A percentile compares a stretch with the other conserved stretches of the same genome.
These are phyloP conservation scores for Clavariopsis aquatica DNA, from an alignment of 495 filamentous ascomycete genomes.

Conservation along the genomic window DNA sequence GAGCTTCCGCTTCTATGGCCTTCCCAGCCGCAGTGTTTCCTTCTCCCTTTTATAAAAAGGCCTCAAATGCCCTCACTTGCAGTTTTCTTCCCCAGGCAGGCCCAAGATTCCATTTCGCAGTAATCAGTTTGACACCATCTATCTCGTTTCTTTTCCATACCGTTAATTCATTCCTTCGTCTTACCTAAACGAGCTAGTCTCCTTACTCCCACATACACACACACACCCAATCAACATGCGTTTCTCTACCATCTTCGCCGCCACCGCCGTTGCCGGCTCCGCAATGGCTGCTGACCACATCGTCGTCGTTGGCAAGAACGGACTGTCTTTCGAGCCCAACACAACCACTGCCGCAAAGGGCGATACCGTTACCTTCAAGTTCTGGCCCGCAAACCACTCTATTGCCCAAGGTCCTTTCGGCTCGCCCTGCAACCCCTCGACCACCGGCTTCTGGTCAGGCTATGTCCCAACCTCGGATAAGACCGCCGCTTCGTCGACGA, in stretches of 20 bases:
- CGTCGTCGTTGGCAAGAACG: conserved; percentile 42
- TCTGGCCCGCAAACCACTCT: conserved; percentile 52
- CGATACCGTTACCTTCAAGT: conserved; percentile 73
- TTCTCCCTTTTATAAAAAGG: conserved; percentile 24
- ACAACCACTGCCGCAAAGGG: conserved; percentile 58
- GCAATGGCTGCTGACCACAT: conserved; percentile 45
- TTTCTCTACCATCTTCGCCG: conserved; percentile 32
- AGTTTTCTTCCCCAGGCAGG: conserved; percentile 33
- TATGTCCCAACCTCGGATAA: conserved; percentile 29
- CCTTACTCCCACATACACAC: conserved; percentile 11
- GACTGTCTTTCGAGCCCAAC: conserved; percentile 62
- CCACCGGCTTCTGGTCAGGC: conserved; percentile 40
- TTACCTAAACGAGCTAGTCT: conserved; percentile 29
- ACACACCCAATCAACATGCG: conserved; percentile 30
- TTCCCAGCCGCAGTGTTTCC: conserved; percentile 13
- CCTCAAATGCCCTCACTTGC: conserved; percentile 24
- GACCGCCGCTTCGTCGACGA: conserved; percentile 24
- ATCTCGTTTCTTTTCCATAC: conserved; percentile 29
- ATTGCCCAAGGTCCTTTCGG: conserved; percentile 38
- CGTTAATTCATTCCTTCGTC: conserved; percentile 18
- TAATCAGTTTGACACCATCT: conserved; percentile 27
- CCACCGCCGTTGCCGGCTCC: conserved; percentile 20
- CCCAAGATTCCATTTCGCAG: conserved; percentile 30
- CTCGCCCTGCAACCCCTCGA: conserved; percentile 35
- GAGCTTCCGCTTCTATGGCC: background rate